Evolutionary conservation across 2,329 filamentous ascomycete genomes (phyloP), one percentile per base, ranked within the genome.

Genomic region (Juglanconis juglandina): DNA sequence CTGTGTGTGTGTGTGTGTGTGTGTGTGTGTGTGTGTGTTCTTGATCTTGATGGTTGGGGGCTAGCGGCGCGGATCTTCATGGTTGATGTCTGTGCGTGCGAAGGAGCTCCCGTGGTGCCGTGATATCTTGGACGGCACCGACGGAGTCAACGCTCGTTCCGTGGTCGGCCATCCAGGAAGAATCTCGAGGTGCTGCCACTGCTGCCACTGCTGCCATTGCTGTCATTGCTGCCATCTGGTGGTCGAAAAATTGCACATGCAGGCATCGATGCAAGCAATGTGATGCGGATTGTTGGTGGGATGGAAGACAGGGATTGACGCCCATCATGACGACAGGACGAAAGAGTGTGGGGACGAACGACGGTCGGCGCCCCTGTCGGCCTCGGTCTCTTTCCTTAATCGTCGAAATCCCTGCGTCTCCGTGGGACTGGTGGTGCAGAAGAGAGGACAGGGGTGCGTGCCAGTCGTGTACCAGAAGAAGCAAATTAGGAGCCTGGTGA

Each of bases 121-220:
- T 34, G 34, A 33, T 49, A 35, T 44, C 44, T 53, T 34, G 48
- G 2, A 53, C 48, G 9, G 33, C 37, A 35, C 41, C 24, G 24
- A 24, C 24, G 24, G 24, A 24, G 24, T n/a, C 37, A 53, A 32
- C 56, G 56, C 50, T 53, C 35, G 30, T 50, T 44, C 58, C 58
- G 58, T 51, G 42, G 58, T 60, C 58, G 58, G 51, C 51, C 42
- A 44, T n/a, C 49, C 33, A 7, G 49, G 24, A 33, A 51, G 24
- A 59, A 50, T 50, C 42, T 30, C 44, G 17, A 14, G 44, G 5
- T 47, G 44, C 4, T 24, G 17, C 9, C 5, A 47, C 8, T 17
- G 13, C 24, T 24, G 24, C 24, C 24, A 17, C 2, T 17, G 17
- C 17, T n/a, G n/a, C n/a, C n/a, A n/a, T n/a, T n/a, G 17, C 17